These are phyloP conservation scores for Ophiostoma novo-ulmi DNA, from an alignment of 2,329 filamentous ascomycete genomes.

Conservation along the genomic window DNA sequence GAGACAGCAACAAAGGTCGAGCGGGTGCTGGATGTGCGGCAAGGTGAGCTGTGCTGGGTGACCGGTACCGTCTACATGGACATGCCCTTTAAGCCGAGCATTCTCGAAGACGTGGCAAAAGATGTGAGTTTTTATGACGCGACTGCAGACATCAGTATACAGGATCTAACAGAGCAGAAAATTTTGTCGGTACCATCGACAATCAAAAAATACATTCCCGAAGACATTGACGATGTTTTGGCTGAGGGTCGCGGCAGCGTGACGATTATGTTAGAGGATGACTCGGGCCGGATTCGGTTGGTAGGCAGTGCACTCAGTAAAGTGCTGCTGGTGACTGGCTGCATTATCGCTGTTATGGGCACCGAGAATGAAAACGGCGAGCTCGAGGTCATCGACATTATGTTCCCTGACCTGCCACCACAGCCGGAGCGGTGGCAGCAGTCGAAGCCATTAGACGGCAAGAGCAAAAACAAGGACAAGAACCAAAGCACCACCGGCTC, in stretches of 20 bases:
- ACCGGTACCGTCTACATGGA: slow-evolving; percentile 95
- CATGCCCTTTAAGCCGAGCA: slow-evolving; percentile 91
- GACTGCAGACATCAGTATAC: neutral
- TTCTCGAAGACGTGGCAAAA: slow-evolving; percentile 89
- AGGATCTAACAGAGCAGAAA: slow-evolving; percentile 14
- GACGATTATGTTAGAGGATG: slow-evolving; percentile 79
- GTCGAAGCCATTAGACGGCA: slow-evolving; percentile 44
- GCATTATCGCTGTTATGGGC: slow-evolving; percentile 88
- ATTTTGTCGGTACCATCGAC: slow-evolving; percentile 51
- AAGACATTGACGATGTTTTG: slow-evolving; percentile 52
- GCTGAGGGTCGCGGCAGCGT: slow-evolving; percentile 28
- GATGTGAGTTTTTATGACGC: slow-evolving; percentile 53
- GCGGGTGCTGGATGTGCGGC: slow-evolving; percentile 87
- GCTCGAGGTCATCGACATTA: slow-evolving; percentile 85
- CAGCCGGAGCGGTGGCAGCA: slow-evolving; percentile 77
- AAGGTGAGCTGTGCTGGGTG: slow-evolving; percentile 94
- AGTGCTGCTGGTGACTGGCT: slow-evolving; percentile 79
- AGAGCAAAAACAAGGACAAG: slow-evolving; percentile 31
- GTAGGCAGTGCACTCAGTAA: slow-evolving; percentile 64
- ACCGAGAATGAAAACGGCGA: slow-evolving; percentile 90
- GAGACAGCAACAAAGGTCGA: slow-evolving; percentile 72
- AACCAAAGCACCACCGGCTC: slow-evolving; percentile 22
- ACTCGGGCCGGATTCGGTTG: slow-evolving; percentile 80
- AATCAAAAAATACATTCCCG: slow-evolving; percentile 68
- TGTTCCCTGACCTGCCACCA: slow-evolving; percentile 76